Evolutionary conservation across 139 green algal genomes (phyloP).

Genomic region (Edaphochlamys debaryana): DNA sequence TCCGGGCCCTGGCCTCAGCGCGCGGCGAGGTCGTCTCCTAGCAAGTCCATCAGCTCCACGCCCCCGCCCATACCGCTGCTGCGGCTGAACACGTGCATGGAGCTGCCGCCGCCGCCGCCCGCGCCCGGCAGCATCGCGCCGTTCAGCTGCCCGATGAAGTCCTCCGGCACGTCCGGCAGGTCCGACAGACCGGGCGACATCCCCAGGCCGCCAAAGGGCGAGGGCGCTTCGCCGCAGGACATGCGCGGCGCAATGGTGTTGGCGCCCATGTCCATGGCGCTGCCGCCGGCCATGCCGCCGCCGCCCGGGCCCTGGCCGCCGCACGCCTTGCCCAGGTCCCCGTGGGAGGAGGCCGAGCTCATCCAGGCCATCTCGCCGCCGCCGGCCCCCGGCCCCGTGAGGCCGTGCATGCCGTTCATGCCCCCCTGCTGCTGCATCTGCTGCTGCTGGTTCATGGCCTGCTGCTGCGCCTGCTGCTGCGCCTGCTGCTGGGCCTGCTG

Average conservation of each 20-base stretch:
- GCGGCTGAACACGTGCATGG: too few species aligned
- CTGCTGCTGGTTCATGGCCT: slow-evolving; percentile 16
- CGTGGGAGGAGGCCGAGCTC: too few species aligned
- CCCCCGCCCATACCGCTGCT: slow-evolving; percentile 4
- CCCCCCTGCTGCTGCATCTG: neutral
- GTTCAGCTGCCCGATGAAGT: too few species aligned
- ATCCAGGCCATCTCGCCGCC: too few species aligned
- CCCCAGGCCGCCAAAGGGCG: slow-evolving; percentile 15
- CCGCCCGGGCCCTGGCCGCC: neutral
- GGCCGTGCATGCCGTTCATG: too few species aligned
- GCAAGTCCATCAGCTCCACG: slow-evolving; percentile 34
- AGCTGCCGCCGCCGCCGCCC: too few species aligned
- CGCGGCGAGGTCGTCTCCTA: slow-evolving; percentile 2
- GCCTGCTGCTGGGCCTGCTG: slow-evolving; percentile 20
- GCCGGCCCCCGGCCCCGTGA: too few species aligned
- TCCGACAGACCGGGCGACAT: slow-evolving; percentile 8
- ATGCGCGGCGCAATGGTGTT: neutral
- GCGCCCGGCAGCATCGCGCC: too few species aligned
- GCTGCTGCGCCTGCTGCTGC: slow-evolving; percentile 24
- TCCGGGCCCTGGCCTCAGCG: neutral
- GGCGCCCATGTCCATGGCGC: neutral
- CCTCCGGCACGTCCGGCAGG: slow-evolving; percentile 16
- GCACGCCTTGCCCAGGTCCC: too few species aligned
- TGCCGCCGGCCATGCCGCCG: neutral
- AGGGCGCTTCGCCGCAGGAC: neutral